A percentile compares a stretch with the other conserved stretches of the same genome.
These are phyloP conservation scores for Fusarium chlamydosporum DNA, from an alignment of 2,329 filamentous ascomycete genomes.

Conservation along the genomic window DNA sequence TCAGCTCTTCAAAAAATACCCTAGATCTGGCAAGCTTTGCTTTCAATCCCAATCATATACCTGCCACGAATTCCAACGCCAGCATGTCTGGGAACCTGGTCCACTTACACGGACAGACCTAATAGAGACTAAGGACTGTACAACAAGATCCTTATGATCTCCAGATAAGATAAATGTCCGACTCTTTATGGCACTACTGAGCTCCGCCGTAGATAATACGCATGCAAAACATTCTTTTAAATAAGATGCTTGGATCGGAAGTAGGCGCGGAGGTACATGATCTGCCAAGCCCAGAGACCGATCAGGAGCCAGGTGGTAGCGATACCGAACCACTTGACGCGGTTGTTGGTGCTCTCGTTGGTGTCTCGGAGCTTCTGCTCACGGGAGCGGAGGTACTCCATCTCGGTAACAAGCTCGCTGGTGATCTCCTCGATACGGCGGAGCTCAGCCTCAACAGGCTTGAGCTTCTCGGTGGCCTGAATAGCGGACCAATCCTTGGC, in stretches of 20 bases:
- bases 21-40: slow-evolving; percentile 31
- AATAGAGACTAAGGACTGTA: slow-evolving; percentile 12
- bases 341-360: slow-evolving; percentile 99
- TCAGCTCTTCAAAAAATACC: slow-evolving; percentile 43
- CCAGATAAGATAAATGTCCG: slow-evolving; percentile 15
- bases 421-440: slow-evolving; percentile 93
- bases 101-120: slow-evolving; percentile 41
- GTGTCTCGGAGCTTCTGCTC: slow-evolving; percentile 98
- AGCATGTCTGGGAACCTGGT: slow-evolving; percentile 42
- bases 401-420: slow-evolving; percentile 88
- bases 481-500: slow-evolving; percentile 98
- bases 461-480: slow-evolving; percentile 96
- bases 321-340: slow-evolving; percentile 98
- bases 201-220: slow-evolving; percentile 24
- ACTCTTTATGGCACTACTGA: slow-evolving; percentile 21
- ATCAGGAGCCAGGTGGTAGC: slow-evolving; percentile 92
- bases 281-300: slow-evolving; percentile 94
- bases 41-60: slow-evolving; percentile 46
- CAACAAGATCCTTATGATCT: slow-evolving; percentile 20
- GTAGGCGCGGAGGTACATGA: slow-evolving; percentile 96
- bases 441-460: slow-evolving; percentile 95
- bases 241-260: slow-evolving; percentile 75
- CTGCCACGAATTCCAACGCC: slow-evolving; percentile 50
- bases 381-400: slow-evolving; percentile 91
- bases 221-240: slow-evolving; percentile 48